Evolutionary conservation across 2,329 filamentous ascomycete genomes (phyloP).

Genomic region (Lojkania enalia): DNA sequence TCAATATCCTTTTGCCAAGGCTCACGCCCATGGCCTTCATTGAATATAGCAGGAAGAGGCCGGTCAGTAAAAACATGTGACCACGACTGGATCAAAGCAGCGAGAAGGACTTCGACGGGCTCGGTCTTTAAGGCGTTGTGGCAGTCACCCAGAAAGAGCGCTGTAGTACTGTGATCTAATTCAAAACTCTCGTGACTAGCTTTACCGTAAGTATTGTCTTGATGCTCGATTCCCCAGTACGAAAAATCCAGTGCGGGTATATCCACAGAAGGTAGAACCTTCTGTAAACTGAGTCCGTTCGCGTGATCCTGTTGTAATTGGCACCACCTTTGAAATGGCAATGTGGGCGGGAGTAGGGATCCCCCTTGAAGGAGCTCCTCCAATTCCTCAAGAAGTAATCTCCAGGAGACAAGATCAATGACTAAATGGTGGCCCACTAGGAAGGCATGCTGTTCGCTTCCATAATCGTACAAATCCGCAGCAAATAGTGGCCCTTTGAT

Average conservation of each 20-base stretch:
- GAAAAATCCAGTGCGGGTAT: constrained; percentile 38
- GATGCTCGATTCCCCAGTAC: constrained; percentile 46
- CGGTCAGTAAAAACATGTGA: constrained; percentile 58
- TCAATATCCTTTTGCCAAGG: constrained; percentile 52
- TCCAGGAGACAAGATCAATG: constrained; percentile 54
- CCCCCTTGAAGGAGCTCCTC: constrained; percentile 43
- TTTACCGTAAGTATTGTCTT: constrained; percentile 45
- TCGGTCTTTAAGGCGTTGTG: constrained; percentile 57
- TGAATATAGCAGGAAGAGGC: constrained; percentile 54
- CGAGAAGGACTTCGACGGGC: constrained; percentile 59
- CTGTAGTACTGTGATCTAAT: constrained; percentile 28
- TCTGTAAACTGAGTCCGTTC: constrained; percentile 21
- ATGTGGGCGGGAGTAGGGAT: constrained; percentile 35
- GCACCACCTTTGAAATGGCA: constrained; percentile 46
- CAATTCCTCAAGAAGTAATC: constrained; percentile 50
- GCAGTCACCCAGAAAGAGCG: constrained; percentile 32
- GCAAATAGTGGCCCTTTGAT: constrained; percentile 34
- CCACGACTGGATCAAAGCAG: constrained; percentile 61
- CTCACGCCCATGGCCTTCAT: constrained; percentile 44
- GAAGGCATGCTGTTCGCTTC: constrained; percentile 35
- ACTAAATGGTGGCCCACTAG: constrained; percentile 44
- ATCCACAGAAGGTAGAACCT: constrained; percentile 32
- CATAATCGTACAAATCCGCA: constrained; percentile 42
- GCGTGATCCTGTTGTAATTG: constrained; percentile 42
- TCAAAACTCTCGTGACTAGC: constrained; percentile 38